Evolutionary conservation across 768 basidiomycete genomes (phyloP).

Genomic region (Daedaleopsis sinensis): DNA sequence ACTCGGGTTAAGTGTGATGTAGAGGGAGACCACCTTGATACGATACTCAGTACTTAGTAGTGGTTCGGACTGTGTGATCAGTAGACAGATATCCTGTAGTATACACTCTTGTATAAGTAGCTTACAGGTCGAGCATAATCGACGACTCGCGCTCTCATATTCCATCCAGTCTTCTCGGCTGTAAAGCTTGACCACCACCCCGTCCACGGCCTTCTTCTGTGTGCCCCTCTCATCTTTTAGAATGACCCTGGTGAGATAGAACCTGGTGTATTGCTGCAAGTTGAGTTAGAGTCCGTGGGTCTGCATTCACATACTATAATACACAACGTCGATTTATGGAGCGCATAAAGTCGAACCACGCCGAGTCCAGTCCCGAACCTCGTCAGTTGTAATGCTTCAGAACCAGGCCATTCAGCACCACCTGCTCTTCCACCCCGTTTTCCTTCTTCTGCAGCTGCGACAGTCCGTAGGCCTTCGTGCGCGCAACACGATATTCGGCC

Average conservation of each 20-base stretch:
- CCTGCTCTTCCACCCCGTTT: slow-evolving; percentile 35
- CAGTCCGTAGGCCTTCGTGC: slow-evolving; percentile 35
- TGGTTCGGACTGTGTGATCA: neutral
- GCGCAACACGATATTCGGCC: slow-evolving; percentile 34
- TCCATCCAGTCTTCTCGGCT: slow-evolving; percentile 37
- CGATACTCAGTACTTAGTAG: neutral
- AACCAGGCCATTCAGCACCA: slow-evolving; percentile 32
- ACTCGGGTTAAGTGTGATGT: slow-evolving; percentile 1
- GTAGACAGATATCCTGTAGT: neutral
- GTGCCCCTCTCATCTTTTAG: slow-evolving; percentile 46
- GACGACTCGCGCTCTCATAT: neutral
- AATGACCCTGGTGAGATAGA: neutral
- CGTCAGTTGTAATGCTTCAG: slow-evolving; percentile 37
- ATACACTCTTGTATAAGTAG: neutral
- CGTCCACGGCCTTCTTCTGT: slow-evolving; percentile 58
- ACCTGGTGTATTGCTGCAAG: too few species aligned
- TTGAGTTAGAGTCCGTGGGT: too few species aligned
- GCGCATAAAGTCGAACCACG: too few species aligned
- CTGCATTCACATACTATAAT: too few species aligned
- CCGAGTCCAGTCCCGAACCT: neutral
- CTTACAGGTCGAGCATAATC: neutral
- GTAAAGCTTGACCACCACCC: slow-evolving; percentile 59
- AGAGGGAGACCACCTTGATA: neutral
- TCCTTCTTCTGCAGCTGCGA: slow-evolving; percentile 33
- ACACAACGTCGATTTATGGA: too few species aligned